Evolutionary conservation across 1,284 basidiomycete genomes (phyloP).

Genomic region (Pisolithus thermaeus): DNA sequence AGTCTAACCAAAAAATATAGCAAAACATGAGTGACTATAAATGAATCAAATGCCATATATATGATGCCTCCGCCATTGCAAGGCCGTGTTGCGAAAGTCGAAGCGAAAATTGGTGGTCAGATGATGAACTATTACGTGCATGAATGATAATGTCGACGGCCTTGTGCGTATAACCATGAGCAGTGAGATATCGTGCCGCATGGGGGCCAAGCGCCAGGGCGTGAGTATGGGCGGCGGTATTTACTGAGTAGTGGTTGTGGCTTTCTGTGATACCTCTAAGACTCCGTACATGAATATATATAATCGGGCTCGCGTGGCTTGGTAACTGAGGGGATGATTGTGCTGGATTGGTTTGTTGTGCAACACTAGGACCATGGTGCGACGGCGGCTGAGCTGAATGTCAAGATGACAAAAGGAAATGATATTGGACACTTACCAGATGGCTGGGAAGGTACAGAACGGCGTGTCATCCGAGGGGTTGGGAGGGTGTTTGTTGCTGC

Average conservation of each 20-base stretch:
- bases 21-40: no score
- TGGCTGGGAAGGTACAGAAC: no score
- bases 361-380: neutral
- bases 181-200: neutral
- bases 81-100: neutral
- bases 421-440: no score
- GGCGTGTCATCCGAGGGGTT: no score
- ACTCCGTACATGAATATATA: neutral
- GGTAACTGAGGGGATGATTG: neutral
- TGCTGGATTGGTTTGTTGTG: neutral
- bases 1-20: no score
- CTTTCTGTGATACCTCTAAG: neutral
- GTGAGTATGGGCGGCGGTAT: no score
- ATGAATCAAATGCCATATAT: neutral
- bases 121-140: neutral
- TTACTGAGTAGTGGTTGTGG: neutral
- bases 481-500: no score
- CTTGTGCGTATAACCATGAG: neutral
- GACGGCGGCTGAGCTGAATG: no score
- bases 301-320: neutral
- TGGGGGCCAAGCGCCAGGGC: neutral
- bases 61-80: neutral
- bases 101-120: neutral
- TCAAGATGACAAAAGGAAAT: no score
- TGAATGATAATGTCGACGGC: neutral